Percentiles rank a stretch among this genome's conserved stretches.
Evolutionary conservation across 495 filamentous ascomycete genomes (phyloP).

Genomic region (Bathelium albidoporum): DNA sequence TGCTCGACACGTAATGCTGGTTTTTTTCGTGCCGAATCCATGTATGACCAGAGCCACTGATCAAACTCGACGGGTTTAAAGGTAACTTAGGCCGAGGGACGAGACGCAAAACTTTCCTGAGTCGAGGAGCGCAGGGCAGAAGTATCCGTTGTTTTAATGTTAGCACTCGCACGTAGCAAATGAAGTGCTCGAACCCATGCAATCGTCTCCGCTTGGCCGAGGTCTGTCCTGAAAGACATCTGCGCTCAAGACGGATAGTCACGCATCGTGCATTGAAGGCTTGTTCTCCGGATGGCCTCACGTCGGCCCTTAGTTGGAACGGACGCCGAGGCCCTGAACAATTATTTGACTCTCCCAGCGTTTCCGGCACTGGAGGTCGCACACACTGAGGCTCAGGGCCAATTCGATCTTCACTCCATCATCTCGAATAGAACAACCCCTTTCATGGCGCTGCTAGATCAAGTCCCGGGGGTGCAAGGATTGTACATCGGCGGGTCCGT

Average conservation of each 20-base stretch:
- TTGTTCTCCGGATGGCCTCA: neutral
- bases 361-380: neutral
- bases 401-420: neutral
- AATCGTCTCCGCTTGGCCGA: neutral
- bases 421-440: neutral
- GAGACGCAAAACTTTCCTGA: too few species aligned
- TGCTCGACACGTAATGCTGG: neutral
- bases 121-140: neutral
- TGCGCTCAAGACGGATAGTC: neutral
- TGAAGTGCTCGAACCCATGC: neutral
- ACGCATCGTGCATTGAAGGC: neutral
- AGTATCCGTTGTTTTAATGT: neutral
- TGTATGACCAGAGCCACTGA: neutral
- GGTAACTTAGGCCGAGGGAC: too few species aligned
- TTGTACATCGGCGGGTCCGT: slow-evolving; percentile 81
- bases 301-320: neutral
- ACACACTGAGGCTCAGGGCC: too few species aligned
- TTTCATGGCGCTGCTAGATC: slow-evolving; percentile 33
- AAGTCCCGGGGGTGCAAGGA: slow-evolving; percentile 58
- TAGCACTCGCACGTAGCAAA: neutral
- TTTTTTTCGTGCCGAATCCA: neutral
- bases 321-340: neutral
- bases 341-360: too few species aligned
- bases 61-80: neutral
- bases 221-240: neutral